These are phyloP conservation scores for Chaetomidium leptoderma DNA, from an alignment of 495 filamentous ascomycete species.

Conservation along the genomic window DNA sequence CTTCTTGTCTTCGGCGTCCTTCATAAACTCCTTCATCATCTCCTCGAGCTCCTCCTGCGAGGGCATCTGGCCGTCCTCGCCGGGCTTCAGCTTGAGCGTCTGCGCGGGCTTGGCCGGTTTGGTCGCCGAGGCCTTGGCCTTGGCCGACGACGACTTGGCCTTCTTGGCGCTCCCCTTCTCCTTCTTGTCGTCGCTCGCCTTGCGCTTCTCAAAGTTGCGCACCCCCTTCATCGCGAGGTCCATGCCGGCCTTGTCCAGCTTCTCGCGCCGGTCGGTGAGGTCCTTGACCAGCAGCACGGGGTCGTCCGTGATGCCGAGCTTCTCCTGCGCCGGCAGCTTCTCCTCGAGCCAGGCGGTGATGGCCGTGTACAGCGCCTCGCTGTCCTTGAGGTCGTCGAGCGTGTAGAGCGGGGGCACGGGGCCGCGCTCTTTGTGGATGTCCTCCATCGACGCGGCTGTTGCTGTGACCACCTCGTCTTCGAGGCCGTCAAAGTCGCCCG, in stretches of 20 bases:
- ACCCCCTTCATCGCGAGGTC: constrained; percentile 71
- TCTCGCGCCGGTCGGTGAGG: constrained; percentile 53
- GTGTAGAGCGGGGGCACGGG: constrained; percentile 54
- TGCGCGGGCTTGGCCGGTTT: constrained; percentile 38
- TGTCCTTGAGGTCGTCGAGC: constrained; percentile 56
- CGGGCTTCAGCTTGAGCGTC: constrained; percentile 37
- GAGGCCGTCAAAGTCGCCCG: constrained; percentile 57
- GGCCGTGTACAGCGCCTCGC: constrained; percentile 45
- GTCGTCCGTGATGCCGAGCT: constrained; percentile 62
- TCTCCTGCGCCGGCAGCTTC: constrained; percentile 62
- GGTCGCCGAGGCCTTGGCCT: background rate
- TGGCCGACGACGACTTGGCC: background rate
- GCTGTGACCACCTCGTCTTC: constrained; percentile 51
- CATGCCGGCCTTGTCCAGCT: constrained; percentile 61
- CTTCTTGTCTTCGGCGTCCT: constrained; percentile 31
- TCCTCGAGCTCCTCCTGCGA: constrained; percentile 46
- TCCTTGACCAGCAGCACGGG: constrained; percentile 67
- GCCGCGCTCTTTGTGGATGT: constrained; percentile 38
- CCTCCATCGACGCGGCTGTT: constrained; percentile 37
- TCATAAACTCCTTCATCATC: constrained; percentile 44
- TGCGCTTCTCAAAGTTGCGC: constrained; percentile 51
- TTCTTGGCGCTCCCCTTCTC: constrained; percentile 13
- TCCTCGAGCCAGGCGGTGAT: constrained; percentile 63
- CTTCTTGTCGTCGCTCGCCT: constrained; percentile 40
- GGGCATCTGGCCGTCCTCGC: constrained; percentile 39